A percentile compares a stretch with the other conserved stretches of the same genome.
Conservation (phyloP, 192 early-diverging fungal genomes). For the Coemansia javaensis region DNA sequence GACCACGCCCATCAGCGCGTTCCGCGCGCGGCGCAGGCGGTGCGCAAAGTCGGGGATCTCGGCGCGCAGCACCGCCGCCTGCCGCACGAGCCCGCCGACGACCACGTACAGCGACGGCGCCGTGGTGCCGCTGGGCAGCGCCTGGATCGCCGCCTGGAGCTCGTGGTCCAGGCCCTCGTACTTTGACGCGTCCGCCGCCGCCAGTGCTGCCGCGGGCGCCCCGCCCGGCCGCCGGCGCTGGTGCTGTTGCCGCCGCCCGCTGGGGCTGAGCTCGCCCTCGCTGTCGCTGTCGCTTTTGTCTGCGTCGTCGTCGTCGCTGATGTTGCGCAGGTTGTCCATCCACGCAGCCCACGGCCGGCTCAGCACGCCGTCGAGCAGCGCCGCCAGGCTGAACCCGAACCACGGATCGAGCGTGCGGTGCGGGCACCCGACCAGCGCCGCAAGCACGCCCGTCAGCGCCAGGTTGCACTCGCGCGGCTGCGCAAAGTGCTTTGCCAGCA, state of each 20-base stretch:
- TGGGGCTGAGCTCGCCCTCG: slow-evolving; percentile 27
- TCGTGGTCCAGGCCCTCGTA: slow-evolving; percentile 37
- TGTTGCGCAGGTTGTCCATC: slow-evolving; percentile 48
- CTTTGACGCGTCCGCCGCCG: slow-evolving; percentile 27
- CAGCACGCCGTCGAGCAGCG: slow-evolving; percentile 39
- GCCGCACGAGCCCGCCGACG: slow-evolving; percentile 44
- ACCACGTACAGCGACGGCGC: slow-evolving; percentile 44
- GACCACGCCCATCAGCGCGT: slow-evolving; percentile 49
- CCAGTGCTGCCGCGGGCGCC: slow-evolving; percentile 42
- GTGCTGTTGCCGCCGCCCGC: too few relatives aligned
- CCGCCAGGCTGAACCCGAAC: slow-evolving; percentile 57
- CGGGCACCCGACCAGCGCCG: slow-evolving; percentile 74
- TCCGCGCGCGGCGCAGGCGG: slow-evolving; percentile 41
- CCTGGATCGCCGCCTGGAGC: slow-evolving; percentile 21
- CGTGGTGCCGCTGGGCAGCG: slow-evolving; percentile 34
- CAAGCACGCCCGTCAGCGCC: slow-evolving; percentile 84
- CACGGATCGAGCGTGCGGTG: slow-evolving; percentile 63
- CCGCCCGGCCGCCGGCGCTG: slow-evolving; percentile 13
- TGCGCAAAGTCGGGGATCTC: slow-evolving; percentile 46
- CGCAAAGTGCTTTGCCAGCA: slow-evolving; percentile 74
- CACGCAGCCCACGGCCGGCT: slow-evolving; percentile 41
- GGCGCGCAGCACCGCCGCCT: slow-evolving; percentile 36
- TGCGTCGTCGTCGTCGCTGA: slow-evolving; percentile 20
- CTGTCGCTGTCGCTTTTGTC: slow-evolving; percentile 35
- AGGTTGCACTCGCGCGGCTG: slow-evolving; percentile 87